Evolutionary conservation across 768 basidiomycete genomes (phyloP).

Genomic region (Lentinula edodes): DNA sequence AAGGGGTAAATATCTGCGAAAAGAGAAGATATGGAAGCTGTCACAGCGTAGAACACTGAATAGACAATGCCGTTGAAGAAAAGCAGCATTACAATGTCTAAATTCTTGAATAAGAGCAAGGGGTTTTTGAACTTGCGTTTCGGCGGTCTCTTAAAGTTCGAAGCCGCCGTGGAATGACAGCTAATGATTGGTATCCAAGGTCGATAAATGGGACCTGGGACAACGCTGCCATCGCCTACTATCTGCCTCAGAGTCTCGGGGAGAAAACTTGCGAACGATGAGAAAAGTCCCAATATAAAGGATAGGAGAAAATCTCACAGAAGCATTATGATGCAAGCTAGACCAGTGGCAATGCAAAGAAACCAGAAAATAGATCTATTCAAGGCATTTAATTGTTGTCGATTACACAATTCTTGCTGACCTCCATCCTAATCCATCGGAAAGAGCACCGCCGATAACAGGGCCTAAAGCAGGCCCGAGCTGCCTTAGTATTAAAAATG

Average conservation of each 20-base stretch:
- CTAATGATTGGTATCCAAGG: constrained; percentile 48
- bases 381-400: constrained; percentile 5
- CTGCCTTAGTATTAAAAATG: constrained; percentile 24
- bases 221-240: constrained; percentile 48
- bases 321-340: constrained; percentile 42
- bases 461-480: constrained; percentile 58
- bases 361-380: constrained; percentile 61
- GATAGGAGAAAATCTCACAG: constrained; percentile 28
- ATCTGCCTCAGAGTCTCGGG: constrained; percentile 51
- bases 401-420: constrained; percentile 16
- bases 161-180: constrained; percentile 21
- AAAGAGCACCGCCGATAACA: constrained; percentile 53
- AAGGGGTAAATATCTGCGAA: constrained; percentile 51
- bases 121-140: constrained; percentile 49
- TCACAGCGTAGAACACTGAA: constrained; percentile 55
- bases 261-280: constrained; percentile 37
- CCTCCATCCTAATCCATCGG: constrained; percentile 63
- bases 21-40: constrained; percentile 55
- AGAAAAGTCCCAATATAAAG: constrained; percentile 29
- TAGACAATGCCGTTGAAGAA: constrained; percentile 45
- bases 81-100: constrained; percentile 52
- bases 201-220: constrained; percentile 41
- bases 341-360: constrained; percentile 40
- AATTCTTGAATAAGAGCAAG: constrained; percentile 45
- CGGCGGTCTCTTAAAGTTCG: constrained; percentile 25